A percentile compares a stretch with the other conserved stretches of the same genome.
phyloP scores from a whole-genome alignment of 345 rosid species.

The Trapa bicornis region DNA sequence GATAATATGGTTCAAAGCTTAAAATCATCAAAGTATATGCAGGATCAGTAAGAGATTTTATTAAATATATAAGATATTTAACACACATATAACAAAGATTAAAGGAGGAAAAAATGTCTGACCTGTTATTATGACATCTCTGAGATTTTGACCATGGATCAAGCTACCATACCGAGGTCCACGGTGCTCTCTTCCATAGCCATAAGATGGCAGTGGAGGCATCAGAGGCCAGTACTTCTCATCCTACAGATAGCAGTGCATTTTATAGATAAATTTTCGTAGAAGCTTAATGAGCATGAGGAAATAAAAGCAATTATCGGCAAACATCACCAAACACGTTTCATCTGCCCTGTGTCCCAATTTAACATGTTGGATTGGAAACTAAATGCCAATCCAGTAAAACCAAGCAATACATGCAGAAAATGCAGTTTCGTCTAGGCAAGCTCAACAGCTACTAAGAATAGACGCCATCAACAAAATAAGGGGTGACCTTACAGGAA shows the following conservation, averaged over 20 bases:
- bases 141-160: slow-evolving; percentile 56
- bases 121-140: slow-evolving; percentile 53
- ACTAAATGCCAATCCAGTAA: background rate
- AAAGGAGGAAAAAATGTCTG: background rate
- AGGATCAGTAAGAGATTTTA: background rate
- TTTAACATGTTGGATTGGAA: slow-evolving; percentile 1
- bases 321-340: background rate
- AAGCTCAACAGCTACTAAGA: background rate
- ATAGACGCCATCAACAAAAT: background rate
- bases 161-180: slow-evolving; percentile 63
- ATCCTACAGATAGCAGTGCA: slow-evolving; percentile 20
- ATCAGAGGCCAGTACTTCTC: slow-evolving; percentile 47
- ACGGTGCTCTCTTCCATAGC: slow-evolving; percentile 52
- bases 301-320: background rate
- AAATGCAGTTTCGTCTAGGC: background rate
- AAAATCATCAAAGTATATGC: background rate
- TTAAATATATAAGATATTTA: background rate
- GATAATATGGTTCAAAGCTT: background rate
- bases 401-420: background rate
- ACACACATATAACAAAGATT: background rate
- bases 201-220: slow-evolving; percentile 59
- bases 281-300: background rate
- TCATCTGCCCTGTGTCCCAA: background rate
- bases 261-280: background rate
- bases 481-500: background rate